Evolutionary conservation across 179 eudicot genomes (phyloP).

Genomic region (Patellifolia procumbens): DNA sequence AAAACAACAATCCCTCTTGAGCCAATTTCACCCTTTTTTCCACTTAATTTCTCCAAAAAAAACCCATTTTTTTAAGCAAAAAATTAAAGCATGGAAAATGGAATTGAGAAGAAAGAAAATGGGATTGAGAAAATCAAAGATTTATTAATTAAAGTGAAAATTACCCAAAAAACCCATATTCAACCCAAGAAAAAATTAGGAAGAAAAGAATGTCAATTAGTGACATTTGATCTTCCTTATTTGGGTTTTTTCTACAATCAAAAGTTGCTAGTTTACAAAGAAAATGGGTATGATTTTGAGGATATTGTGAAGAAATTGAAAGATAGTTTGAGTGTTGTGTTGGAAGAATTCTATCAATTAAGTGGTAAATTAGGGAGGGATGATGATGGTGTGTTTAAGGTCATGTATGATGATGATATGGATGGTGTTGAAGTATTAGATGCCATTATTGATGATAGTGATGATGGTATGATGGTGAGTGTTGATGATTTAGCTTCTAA

Average conservation of each 20-base stretch:
- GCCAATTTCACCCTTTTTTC: background rate
- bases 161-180: constrained; percentile 48
- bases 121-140: constrained; percentile 17
- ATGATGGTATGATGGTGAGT: constrained; percentile 19
- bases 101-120: background rate
- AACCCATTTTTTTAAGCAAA: constrained; percentile 13
- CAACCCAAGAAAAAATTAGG: constrained; percentile 61
- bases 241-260: constrained; percentile 81
- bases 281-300: constrained; percentile 44
- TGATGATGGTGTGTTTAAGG: constrained; percentile 80
- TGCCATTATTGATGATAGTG: constrained; percentile 38
- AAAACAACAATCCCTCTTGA: background rate
- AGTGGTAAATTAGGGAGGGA: constrained; percentile 69
- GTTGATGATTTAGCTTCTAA: constrained; percentile 55
- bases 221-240: constrained; percentile 89
- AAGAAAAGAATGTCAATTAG: constrained; percentile 62
- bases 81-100: constrained; percentile 18
- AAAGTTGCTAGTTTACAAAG: constrained; percentile 64
- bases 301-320: constrained; percentile 47
- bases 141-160: constrained; percentile 44
- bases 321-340: constrained; percentile 58
- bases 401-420: constrained; percentile 66
- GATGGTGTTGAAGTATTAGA: constrained; percentile 64
- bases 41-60: background rate
- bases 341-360: constrained; percentile 77